Base-by-base conservation (phyloP, 257 asterid genomes). In the Primulina tabacum region DNA sequence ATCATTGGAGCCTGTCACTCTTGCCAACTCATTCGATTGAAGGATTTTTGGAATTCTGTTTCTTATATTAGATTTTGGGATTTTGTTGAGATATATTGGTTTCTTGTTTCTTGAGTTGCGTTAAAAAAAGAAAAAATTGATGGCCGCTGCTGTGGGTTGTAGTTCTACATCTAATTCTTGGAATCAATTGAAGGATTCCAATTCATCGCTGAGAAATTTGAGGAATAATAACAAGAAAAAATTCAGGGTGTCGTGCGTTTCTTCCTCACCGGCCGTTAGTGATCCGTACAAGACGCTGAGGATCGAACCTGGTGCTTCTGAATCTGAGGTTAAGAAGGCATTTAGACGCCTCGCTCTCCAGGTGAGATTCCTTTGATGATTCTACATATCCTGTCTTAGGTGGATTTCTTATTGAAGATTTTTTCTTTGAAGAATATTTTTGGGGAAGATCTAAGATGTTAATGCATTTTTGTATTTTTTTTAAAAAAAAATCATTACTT, bases 301-400 rank as follows among this genome's bases (percentile, higher is more conserved):
- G 78, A 85, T 92, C 72, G 77, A 67, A 2, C 92, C 76, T 0
- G 89, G 84, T 30, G 98, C 98, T 0, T 88, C 98, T 69, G 96
- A 92, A 84, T 81, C 96, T 33, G 97, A 92, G 82, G 97, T 92
- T 33, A 87, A 84, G 74, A 92, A 84, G 73, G 98, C 98, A 0
- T 92, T 92, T 58, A 73, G 98, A 32, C 80, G 86, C 79, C 98
- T 92, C 71, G 98, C 97, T 71, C 95, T 92, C 63, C 79, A 87
- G 97, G 98, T 74, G 1, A 33, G 2, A 2, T 67, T 47, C 18
- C 29, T 8, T 30, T 57, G 16, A 33, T 28, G 29, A 52, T 28
- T 12, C 14, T 30, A 11, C 53, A 12, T 9, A 9, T 0, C 2
- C 2, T 50, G 2, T 8, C 24, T 57, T 38, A n/a, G 58, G 26